Evolutionary conservation across 2,329 filamentous ascomycete genomes (phyloP).

Genomic region (Pseudocercospora ulei): DNA sequence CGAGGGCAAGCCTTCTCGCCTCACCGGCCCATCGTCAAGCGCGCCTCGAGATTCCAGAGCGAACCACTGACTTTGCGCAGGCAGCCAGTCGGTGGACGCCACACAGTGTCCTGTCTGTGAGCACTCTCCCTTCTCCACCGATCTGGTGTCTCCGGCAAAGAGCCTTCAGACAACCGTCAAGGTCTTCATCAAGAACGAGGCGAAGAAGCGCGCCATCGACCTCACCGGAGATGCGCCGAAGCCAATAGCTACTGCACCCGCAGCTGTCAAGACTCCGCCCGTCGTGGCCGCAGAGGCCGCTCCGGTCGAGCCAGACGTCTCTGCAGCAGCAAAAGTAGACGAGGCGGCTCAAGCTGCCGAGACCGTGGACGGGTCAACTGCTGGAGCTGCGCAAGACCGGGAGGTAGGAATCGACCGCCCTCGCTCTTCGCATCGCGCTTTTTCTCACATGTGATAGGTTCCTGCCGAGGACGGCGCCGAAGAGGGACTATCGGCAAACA

Average conservation of each 20-base stretch:
- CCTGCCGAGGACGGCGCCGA: too few relatives aligned
- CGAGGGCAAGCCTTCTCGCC: too few relatives aligned
- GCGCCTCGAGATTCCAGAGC: too few relatives aligned
- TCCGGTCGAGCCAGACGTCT: conserved; percentile 7
- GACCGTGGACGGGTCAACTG: too few relatives aligned
- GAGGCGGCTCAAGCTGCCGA: conserved; percentile 9
- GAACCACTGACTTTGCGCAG: conserved; percentile 41
- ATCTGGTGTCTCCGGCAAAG: conserved; percentile 82
- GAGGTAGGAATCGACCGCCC: conserved; percentile 11
- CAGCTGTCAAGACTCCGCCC: conserved; percentile 12
- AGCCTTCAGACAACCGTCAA: conserved; percentile 83
- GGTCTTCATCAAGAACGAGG: conserved; percentile 79
- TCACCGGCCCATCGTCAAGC: too few relatives aligned
- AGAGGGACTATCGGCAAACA: neutral
- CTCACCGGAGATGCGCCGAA: conserved; percentile 17
- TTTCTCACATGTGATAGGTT: neutral
- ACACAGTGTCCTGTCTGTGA: conserved; percentile 74
- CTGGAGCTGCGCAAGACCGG: conserved; percentile 2
- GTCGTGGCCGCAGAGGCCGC: conserved; percentile 4
- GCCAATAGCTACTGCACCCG: conserved; percentile 20
- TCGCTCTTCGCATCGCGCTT: too few relatives aligned
- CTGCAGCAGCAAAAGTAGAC: conserved; percentile 10
- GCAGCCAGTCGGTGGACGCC: conserved; percentile 56
- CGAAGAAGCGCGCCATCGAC: conserved; percentile 50
- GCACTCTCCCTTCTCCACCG: conserved; percentile 75